A percentile compares a stretch with the other conserved stretches of the same genome.
Evolutionary conservation across 768 basidiomycete genomes (phyloP).

Genomic region (Paxillus rubicundulus): DNA sequence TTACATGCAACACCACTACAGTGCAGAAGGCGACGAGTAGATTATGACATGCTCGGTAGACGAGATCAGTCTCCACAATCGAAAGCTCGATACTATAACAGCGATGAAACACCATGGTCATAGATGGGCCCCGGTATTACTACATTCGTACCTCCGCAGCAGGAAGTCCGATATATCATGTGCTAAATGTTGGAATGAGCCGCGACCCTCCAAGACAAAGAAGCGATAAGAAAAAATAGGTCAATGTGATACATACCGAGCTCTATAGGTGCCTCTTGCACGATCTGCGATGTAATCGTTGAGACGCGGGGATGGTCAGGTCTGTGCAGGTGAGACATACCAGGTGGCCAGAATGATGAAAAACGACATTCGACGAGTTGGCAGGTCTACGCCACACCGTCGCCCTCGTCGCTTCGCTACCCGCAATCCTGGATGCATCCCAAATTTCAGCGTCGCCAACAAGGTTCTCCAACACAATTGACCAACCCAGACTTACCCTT

Average conservation of each 20-base stretch:
- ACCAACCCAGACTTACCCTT: constrained; percentile 11
- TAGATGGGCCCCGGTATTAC: constrained; percentile 4
- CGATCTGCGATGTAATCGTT: constrained; percentile 15
- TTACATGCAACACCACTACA: too few species aligned
- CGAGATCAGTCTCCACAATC: background rate
- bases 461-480: background rate
- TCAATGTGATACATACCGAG: constrained; percentile 21
- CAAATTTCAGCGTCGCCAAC: background rate
- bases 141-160: constrained; percentile 8
- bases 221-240: background rate
- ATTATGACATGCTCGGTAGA: background rate
- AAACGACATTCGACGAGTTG: constrained; percentile 29
- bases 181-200: constrained; percentile 8
- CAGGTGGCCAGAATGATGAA: constrained; percentile 27
- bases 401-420: constrained; percentile 9
- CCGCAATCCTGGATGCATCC: constrained; percentile 12
- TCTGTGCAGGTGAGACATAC: constrained; percentile 17
- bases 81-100: background rate
- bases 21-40: too few species aligned
- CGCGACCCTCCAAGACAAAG: background rate
- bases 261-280: constrained; percentile 29
- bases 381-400: constrained; percentile 31
- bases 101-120: background rate
- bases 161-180: constrained; percentile 27
- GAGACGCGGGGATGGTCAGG: too few species aligned